Evolutionary conservation across 352 stramenopile species (phyloP).

Genomic region (Phytophthora melonis): DNA sequence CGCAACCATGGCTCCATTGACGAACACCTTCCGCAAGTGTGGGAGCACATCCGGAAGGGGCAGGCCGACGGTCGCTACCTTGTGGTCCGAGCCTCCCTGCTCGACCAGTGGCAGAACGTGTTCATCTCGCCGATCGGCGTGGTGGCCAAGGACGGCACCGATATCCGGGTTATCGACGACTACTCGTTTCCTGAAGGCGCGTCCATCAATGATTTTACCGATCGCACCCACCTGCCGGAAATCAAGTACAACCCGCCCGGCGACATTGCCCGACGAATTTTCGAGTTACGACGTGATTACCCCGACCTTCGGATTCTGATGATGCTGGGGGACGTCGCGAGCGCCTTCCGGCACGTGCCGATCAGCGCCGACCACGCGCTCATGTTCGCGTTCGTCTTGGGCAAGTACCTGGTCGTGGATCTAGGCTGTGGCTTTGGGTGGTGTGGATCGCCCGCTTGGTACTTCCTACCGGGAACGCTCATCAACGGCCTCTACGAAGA

Average conservation of each 20-base stretch:
- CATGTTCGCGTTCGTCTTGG: neutral
- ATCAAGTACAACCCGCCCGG: neutral
- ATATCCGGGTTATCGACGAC: neutral
- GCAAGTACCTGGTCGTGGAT: neutral
- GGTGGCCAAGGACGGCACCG: neutral
- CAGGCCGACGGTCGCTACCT: neutral
- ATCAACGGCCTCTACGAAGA: slow-evolving; percentile 8
- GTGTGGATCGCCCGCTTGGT: neutral
- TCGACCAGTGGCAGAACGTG: neutral
- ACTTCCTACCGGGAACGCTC: neutral
- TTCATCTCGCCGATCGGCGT: neutral
- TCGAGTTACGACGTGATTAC: neutral
- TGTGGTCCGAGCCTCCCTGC: neutral
- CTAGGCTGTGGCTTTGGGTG: neutral
- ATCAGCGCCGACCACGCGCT: neutral
- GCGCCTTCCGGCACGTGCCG: neutral
- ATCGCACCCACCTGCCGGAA: neutral
- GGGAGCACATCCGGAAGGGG: neutral
- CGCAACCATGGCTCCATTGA: neutral
- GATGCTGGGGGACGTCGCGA: neutral
- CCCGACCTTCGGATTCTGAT: neutral
- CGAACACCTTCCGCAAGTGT: neutral
- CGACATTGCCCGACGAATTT: neutral
- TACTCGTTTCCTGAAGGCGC: neutral
- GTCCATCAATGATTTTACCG: neutral